These are phyloP conservation scores for Suillus decipiens DNA, from an alignment of 768 basidiomycete species.

Conservation along the genomic window DNA sequence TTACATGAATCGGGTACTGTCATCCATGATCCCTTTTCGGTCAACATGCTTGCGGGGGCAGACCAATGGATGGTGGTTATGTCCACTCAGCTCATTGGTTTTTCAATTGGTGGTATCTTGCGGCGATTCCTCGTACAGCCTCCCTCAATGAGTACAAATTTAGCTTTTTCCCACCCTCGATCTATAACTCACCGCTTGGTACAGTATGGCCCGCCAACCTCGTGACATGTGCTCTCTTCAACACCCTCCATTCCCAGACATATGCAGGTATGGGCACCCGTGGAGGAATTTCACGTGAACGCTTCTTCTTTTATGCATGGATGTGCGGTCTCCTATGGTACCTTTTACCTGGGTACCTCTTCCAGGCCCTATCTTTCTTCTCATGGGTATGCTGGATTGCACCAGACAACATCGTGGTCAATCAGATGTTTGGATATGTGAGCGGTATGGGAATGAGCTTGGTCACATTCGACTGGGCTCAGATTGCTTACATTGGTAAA, in stretches of 20 bases:
- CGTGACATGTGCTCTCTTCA: slow-evolving; percentile 70
- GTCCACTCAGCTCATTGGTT: slow-evolving; percentile 73
- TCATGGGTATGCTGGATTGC: slow-evolving; percentile 68
- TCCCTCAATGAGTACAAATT: slow-evolving; percentile 54
- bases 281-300: slow-evolving; percentile 52
- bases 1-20: background rate
- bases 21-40: background rate
- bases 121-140: slow-evolving; percentile 62
- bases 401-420: slow-evolving; percentile 67
- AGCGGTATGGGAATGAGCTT: slow-evolving; percentile 65
- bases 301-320: slow-evolving; percentile 51
- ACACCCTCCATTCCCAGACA: slow-evolving; percentile 65
- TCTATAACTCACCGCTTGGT: slow-evolving; percentile 4
- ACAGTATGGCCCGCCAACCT: slow-evolving; percentile 76
- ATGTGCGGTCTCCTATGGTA: slow-evolving; percentile 42
- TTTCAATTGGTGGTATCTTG: slow-evolving; percentile 58
- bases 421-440: slow-evolving; percentile 71
- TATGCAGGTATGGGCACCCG: slow-evolving; percentile 44
- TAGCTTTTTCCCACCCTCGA: slow-evolving; percentile 4
- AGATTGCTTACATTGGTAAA: slow-evolving; percentile 44
- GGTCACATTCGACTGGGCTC: slow-evolving; percentile 82
- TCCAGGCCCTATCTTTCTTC: slow-evolving; percentile 64
- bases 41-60: slow-evolving; percentile 15
- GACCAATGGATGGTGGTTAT: slow-evolving; percentile 65
- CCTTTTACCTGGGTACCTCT: slow-evolving; percentile 73